A percentile compares a stretch with the other conserved stretches of the same genome.
Conservation (phyloP, 768 basidiomycete species). For the Dentipellis sp. region DNA sequence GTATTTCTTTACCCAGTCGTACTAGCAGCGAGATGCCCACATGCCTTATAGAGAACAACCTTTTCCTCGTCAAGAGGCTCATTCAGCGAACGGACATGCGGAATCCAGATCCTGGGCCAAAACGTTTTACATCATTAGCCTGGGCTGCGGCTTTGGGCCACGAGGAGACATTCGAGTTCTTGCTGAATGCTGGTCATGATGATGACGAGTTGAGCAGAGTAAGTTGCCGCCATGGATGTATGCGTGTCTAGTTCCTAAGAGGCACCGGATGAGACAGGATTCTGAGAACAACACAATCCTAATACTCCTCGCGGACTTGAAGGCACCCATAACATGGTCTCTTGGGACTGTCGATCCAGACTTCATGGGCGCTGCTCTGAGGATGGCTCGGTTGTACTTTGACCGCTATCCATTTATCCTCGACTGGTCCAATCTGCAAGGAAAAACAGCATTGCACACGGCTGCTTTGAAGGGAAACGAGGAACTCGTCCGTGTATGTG, state of each 20-base stretch:
- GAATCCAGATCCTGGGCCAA: slow-evolving; percentile 72
- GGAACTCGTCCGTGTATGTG: slow-evolving; percentile 72
- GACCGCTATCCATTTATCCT: slow-evolving; percentile 81
- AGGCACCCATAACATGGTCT: slow-evolving; percentile 37
- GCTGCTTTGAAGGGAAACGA: slow-evolving; percentile 86
- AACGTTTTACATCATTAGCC: slow-evolving; percentile 78
- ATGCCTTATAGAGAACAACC: slow-evolving; percentile 70
- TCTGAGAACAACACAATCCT: slow-evolving; percentile 89
- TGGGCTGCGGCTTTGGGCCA: slow-evolving; percentile 88
- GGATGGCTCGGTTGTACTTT: slow-evolving; percentile 83
- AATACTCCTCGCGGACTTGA: slow-evolving; percentile 83
- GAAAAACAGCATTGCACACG: slow-evolving; percentile 85
- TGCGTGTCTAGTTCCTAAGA: background rate
- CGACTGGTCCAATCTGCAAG: slow-evolving; percentile 88
- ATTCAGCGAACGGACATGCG: slow-evolving; percentile 82
- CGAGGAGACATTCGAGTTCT: slow-evolving; percentile 89
- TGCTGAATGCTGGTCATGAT: slow-evolving; percentile 81
- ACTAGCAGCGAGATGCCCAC: background rate
- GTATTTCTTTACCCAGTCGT: slow-evolving; percentile 2
- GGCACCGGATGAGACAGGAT: slow-evolving; percentile 43
- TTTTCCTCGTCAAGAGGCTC: slow-evolving; percentile 85
- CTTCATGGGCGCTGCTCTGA: slow-evolving; percentile 60
- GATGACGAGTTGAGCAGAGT: slow-evolving; percentile 90
- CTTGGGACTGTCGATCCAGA: slow-evolving; percentile 47
- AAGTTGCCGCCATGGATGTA: slow-evolving; percentile 20